Base-by-base conservation (phyloP, 2,329 filamentous ascomycete genomes). In the Colletotrichum chrysophilum region DNA sequence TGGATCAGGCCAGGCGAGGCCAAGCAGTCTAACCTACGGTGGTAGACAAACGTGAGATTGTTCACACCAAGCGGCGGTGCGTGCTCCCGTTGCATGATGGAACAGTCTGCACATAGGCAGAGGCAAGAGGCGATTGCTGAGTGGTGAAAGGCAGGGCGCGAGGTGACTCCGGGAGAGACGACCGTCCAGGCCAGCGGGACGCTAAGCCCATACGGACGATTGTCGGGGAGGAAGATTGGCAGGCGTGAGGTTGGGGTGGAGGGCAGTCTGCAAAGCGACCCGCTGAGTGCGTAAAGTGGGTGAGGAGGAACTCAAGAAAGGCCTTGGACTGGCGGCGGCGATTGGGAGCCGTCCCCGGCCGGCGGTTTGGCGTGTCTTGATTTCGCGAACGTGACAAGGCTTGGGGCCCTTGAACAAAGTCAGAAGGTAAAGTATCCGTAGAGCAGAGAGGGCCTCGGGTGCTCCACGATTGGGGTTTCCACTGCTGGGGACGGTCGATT, bases 201-300 rank as follows among this genome's bases (percentile, higher is more conserved):
- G 64, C 74, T 76, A 74, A 69, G 38, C 74, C 70, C 48, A 10
- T 74, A 48, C 68, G 58, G 70, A 61, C 14, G 36, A 48, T 48
- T 38, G 34, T 60, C 64, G 65, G 65, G 70, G 28, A 74, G 74
- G 70, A 55, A 74, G 70, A 76, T 76, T 76, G 74, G 74, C 48
- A 70, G 70, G 28, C 24, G 38, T 34, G 30, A 30, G 36, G 56
- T 56, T 36, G 36, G 62, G 60, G 70, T 73, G 70, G 70, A 73
- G 43, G 56, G 70, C 70, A 18, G 70, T 24, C 64, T 73, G 48
- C 58, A 74, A n/a, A 55, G 65, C 43, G 65, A 74, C 65, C 74
- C 74, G 65, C 74, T 66, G 66, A 74, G 70, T 69, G 70, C 74
- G 74, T 74, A 74, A 69, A 69, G 73, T 73, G 73, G 74, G 64